Evolutionary conservation across 2,329 filamentous ascomycete genomes (phyloP), one percentile per base, ranked within the genome.

Genomic region (Ophioceras dolichostomum): DNA sequence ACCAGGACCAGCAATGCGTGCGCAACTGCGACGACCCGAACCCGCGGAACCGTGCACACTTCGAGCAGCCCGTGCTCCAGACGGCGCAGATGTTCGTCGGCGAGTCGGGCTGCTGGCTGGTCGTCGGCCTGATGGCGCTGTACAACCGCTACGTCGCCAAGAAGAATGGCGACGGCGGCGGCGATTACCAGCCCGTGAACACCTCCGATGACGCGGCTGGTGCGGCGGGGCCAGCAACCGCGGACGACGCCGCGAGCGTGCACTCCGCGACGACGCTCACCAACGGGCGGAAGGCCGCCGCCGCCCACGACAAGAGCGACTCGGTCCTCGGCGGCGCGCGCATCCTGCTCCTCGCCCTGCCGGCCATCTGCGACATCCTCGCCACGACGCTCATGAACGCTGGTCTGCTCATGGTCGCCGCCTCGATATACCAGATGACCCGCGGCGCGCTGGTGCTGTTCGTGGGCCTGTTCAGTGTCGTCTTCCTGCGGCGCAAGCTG

Each of bases 351-450:
- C 72, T 98, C 38, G 80, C 87, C 7, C 65, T 94, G 10, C 91
- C 91, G 1, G 84, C 91, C 30, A 81, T 87, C 53, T 95, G 88
- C 61, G 91, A 98, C 56, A 94, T 96, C 45, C 77, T 83, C 18
- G 91, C 86, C 34, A 98, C 91, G 4, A 98, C 91, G 4, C 72
- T 96, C 39, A 96, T 98, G 88, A 98, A 98, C 53, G 83, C 86
- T 4, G 91, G 91, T 4, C 68, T 98, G 47, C 70, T 96, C 34
- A 88, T 96, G 55, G 88, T 96, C 18, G 91, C 85, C 10, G 86
- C 91, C 2, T 93, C 85, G 42, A 95, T 98, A 52, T 89, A 95
- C 61, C 91, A 98, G 62, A 98, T 98, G 91, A 96, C 89, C 1
- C 72, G 91, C 41, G 91, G 91, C 8, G 91, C 91, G 1, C 69